These are phyloP conservation scores for Borealophlyctis nickersoniae DNA, from an alignment of 192 early-diverging fungal genomes.

Conservation along the genomic window DNA sequence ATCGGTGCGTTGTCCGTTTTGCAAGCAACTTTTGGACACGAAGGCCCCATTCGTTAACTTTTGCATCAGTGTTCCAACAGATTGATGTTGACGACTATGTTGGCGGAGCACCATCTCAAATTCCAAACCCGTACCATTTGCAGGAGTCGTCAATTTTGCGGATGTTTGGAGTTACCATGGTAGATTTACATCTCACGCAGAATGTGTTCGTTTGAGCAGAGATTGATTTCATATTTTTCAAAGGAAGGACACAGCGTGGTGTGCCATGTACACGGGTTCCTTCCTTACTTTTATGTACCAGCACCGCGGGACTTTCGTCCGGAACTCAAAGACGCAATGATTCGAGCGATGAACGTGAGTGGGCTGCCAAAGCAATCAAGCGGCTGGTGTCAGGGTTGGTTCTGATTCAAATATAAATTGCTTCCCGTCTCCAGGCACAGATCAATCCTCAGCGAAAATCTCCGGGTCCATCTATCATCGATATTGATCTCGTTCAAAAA, in stretches of 20 bases:
- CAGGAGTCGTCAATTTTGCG: conserved; percentile 61
- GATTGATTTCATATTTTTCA: background rate
- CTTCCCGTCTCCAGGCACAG: background rate
- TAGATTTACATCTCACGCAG: conserved; percentile 18
- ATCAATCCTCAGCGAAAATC: background rate
- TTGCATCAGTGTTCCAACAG: conserved; percentile 81
- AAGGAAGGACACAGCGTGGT: conserved; percentile 82
- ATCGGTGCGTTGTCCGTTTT: conserved; percentile 20
- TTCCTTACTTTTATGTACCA: conserved; percentile 92
- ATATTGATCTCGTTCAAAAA: conserved; percentile 71
- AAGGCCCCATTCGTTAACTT: background rate
- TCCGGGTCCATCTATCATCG: conserved; percentile 42
- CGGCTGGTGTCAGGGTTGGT: too few relatives aligned
- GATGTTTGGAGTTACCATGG: conserved; percentile 83
- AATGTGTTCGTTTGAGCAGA: background rate
- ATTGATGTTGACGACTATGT: conserved; percentile 89
- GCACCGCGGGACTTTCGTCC: conserved; percentile 76
- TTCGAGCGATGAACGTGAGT: conserved; percentile 54
- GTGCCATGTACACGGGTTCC: conserved; percentile 87
- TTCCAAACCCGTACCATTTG: conserved; percentile 15
- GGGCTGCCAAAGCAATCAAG: too few relatives aligned
- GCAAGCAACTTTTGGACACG: background rate
- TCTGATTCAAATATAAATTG: too few relatives aligned
- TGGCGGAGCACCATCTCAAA: conserved; percentile 20
- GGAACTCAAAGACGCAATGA: conserved; percentile 53